Base-by-base conservation (phyloP, 1,284 basidiomycete genomes). In the Xerocomus minutiporus region DNA sequence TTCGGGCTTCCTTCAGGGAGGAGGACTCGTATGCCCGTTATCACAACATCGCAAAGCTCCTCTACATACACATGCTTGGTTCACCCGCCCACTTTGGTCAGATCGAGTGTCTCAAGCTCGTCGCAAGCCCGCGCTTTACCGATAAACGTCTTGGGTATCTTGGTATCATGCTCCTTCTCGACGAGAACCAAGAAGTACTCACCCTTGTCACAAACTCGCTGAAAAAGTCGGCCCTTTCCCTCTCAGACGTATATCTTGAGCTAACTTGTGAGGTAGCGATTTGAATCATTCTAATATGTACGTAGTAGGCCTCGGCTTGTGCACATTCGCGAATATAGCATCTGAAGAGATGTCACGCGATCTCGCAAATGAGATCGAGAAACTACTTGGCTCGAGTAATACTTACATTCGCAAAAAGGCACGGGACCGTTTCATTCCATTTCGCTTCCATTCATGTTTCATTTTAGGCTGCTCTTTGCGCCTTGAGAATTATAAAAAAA, bases 241-340 rank as follows among this genome's bases (percentile, higher is more conserved):
- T 42, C 12, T 17, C 77, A 5, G 35, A 20, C 31, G 0, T 3
- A 1, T 15, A 32, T 26, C n/a, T 8, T 45, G 45, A 38, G 47
- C 44, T 53, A 8, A 50, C 45, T 42, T 53, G 49, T 38, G 42
- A 45, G 31, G 38, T 64, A 98, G 95, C 73, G 97, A 99, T 74
- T 95, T 99, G 93, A 98, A 99, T 71, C 95, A 98, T 73, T 89
- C 95, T 11, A 99, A 98, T 73, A 97, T 97, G 92, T 99, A 97
- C 71, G 92, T 93, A 8, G 97, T 99, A 38, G 97, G 97, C 17
- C 82, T 99, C 48, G 96, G 95, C 1, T 81, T 99, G 40, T 98
- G 95, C 67, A 99, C 97, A 0, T 99, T 99, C 69, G 97, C 96
- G 58, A 98, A 99, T 68, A 99, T 99, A 60, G 93, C 97, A 8